These are phyloP conservation scores for Mentha longifolia DNA, from an alignment of 257 asterid species.

Conservation along the genomic window DNA sequence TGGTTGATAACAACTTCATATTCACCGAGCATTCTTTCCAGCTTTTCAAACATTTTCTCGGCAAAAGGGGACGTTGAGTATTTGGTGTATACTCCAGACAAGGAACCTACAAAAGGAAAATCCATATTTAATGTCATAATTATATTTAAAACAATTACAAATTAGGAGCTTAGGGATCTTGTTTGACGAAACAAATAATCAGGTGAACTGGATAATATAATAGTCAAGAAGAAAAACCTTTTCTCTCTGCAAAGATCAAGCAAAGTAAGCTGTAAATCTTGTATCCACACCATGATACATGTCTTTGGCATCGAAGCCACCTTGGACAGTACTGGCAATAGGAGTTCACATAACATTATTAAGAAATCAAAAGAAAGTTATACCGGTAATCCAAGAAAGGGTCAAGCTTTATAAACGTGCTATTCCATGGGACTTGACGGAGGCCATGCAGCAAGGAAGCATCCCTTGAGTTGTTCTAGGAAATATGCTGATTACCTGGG, in stretches of 20 bases:
- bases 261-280: slow-evolving; percentile 81
- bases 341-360: slow-evolving; percentile 26
- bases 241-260: slow-evolving; percentile 94
- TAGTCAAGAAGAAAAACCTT: slow-evolving; percentile 51
- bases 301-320: slow-evolving; percentile 74
- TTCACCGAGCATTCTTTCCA: slow-evolving; percentile 63
- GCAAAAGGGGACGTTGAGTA: slow-evolving; percentile 92
- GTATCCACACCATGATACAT: slow-evolving; percentile 93
- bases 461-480: slow-evolving; percentile 29
- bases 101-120: slow-evolving; percentile 62
- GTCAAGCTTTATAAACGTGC: slow-evolving; percentile 54
- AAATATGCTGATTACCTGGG: slow-evolving; percentile 63
- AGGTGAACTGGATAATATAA: not conserved
- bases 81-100: slow-evolving; percentile 87
- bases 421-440: slow-evolving; percentile 94
- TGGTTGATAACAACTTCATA: slow-evolving; percentile 87
- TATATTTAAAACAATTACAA: not conserved
- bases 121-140: slow-evolving; percentile 11
- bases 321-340: slow-evolving; percentile 62
- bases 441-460: slow-evolving; percentile 89
- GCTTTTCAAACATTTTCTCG: slow-evolving; percentile 83
- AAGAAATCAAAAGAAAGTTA: not conserved
- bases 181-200: not conserved
- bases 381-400: not conserved
- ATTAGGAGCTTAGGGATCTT: not conserved